A percentile compares a stretch with the other conserved stretches of the same genome.
These are phyloP conservation scores for Serendipita sp. DNA, from an alignment of 768 basidiomycete genomes.

Conservation along the genomic window DNA sequence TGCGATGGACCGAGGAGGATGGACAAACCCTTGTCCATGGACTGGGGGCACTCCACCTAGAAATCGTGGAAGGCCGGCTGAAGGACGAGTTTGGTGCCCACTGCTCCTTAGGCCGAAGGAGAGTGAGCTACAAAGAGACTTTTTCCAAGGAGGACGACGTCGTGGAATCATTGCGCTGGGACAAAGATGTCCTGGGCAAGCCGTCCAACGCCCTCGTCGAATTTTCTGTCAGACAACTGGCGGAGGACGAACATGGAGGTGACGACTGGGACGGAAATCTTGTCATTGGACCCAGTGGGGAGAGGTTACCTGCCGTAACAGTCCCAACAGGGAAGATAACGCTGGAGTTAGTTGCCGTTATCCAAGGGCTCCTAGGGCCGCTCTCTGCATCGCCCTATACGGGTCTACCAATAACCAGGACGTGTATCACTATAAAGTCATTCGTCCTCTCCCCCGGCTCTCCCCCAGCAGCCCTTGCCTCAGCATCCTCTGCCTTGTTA, in stretches of 20 bases:
- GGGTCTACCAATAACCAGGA: slow-evolving; percentile 48
- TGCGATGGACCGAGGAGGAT: slow-evolving; percentile 52
- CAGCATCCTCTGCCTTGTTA: slow-evolving; percentile 37
- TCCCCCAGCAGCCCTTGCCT: slow-evolving; percentile 46
- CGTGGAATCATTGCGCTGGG: slow-evolving; percentile 34
- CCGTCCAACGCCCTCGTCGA: slow-evolving; percentile 33
- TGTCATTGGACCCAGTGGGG: slow-evolving; percentile 40
- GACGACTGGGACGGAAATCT: slow-evolving; percentile 65
- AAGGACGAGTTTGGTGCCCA: slow-evolving; percentile 63
- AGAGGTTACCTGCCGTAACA: slow-evolving; percentile 35
- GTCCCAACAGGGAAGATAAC: slow-evolving; percentile 23
- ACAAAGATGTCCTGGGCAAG: slow-evolving; percentile 47
- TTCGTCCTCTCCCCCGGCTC: slow-evolving; percentile 29
- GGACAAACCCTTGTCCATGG: slow-evolving; percentile 75
- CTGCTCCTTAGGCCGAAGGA: slow-evolving; percentile 61
- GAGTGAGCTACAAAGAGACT: slow-evolving; percentile 68
- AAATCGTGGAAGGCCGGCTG: slow-evolving; percentile 71
- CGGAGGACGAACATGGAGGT: slow-evolving; percentile 42
- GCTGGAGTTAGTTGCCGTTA: slow-evolving; percentile 34
- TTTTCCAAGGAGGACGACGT: slow-evolving; percentile 21
- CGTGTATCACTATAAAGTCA: slow-evolving; percentile 39
- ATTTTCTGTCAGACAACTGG: slow-evolving; percentile 40
- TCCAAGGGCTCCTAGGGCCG: slow-evolving; percentile 52
- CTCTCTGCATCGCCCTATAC: slow-evolving; percentile 70
- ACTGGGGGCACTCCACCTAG: slow-evolving; percentile 74